These are phyloP conservation scores for Tolypocladium paradoxum DNA, from an alignment of 2,329 filamentous ascomycete genomes.

Conservation along the genomic window DNA sequence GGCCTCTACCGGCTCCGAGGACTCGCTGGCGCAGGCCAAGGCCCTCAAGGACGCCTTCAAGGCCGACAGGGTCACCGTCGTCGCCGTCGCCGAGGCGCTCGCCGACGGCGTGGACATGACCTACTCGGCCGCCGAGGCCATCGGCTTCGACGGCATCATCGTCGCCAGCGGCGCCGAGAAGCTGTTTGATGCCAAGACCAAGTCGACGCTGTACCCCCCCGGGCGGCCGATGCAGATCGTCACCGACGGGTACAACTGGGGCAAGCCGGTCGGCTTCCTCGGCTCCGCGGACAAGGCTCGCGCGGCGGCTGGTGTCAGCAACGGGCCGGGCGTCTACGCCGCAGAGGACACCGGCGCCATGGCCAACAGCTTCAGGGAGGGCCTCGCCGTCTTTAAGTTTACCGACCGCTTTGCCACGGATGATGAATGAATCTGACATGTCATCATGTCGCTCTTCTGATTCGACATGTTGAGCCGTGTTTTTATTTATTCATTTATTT, in stretches of 20 bases:
- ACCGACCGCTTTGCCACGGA: constrained; percentile 53
- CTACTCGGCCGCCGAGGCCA: constrained; percentile 54
- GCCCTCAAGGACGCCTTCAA: constrained; percentile 38
- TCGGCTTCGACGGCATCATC: constrained; percentile 52
- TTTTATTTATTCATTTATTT: neutral
- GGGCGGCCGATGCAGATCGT: constrained; percentile 55
- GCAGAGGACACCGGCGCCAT: constrained; percentile 24
- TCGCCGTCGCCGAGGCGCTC: constrained; percentile 51
- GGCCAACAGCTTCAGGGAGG: constrained; percentile 39
- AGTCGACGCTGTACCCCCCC: constrained; percentile 49
- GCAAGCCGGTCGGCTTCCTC: constrained; percentile 56
- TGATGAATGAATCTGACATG: constrained; percentile 4
- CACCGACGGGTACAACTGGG: constrained; percentile 52
- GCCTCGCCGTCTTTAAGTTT: constrained; percentile 55
- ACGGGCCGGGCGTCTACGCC: constrained; percentile 30
- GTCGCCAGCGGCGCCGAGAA: constrained; percentile 41
- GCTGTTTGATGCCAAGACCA: constrained; percentile 34
- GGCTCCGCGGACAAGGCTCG: constrained; percentile 32
- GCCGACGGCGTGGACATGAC: constrained; percentile 45
- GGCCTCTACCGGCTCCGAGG: constrained; percentile 28
- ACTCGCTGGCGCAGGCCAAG: constrained; percentile 36
- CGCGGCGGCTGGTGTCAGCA: constrained; percentile 30
- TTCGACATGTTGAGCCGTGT: neutral
- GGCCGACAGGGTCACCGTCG: constrained; percentile 40
- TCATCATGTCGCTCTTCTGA: neutral